Evolutionary conservation across 2,329 filamentous ascomycete species (phyloP).

Genomic region (Aspergillus texensis): DNA sequence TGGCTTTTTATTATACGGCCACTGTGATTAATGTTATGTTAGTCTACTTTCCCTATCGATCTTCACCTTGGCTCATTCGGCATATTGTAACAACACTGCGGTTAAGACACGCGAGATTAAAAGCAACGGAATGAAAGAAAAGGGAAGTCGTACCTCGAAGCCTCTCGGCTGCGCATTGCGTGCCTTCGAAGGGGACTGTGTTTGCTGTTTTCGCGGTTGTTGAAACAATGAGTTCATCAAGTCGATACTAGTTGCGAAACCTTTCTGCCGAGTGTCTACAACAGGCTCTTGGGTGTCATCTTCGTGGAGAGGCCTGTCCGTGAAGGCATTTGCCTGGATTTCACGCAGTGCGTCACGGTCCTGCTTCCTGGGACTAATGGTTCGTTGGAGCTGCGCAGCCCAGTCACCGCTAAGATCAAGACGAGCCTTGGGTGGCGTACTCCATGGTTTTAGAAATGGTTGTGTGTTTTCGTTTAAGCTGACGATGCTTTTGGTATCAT

Average conservation of each 20-base stretch:
- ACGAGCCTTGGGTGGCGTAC: slow-evolving; percentile 57
- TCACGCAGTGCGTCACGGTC: slow-evolving; percentile 73
- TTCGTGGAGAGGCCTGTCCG: slow-evolving; percentile 46
- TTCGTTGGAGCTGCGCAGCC: slow-evolving; percentile 91
- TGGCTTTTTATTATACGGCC: slow-evolving; percentile 79
- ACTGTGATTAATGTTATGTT: slow-evolving; percentile 57
- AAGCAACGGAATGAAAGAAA: slow-evolving; percentile 51
- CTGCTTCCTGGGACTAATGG: slow-evolving; percentile 90
- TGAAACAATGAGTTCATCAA: slow-evolving; percentile 94
- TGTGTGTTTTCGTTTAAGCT: slow-evolving; percentile 53
- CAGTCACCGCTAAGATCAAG: slow-evolving; percentile 75
- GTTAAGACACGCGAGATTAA: background rate
- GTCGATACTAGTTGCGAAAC: slow-evolving; percentile 87
- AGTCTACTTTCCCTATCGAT: background rate
- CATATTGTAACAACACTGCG: background rate
- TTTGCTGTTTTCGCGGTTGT: slow-evolving; percentile 56
- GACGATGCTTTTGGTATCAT: slow-evolving; percentile 52
- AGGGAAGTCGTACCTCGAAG: slow-evolving; percentile 82
- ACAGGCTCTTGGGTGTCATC: slow-evolving; percentile 32
- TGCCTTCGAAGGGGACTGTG: slow-evolving; percentile 53
- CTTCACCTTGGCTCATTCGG: background rate
- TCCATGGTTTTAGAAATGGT: slow-evolving; percentile 35
- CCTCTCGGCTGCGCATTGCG: slow-evolving; percentile 63
- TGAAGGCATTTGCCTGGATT: slow-evolving; percentile 63
- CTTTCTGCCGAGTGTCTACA: slow-evolving; percentile 50